Evolutionary conservation across 2,329 filamentous ascomycete species (phyloP).

Genomic region (Paecilomyces dactylethromorphus): DNA sequence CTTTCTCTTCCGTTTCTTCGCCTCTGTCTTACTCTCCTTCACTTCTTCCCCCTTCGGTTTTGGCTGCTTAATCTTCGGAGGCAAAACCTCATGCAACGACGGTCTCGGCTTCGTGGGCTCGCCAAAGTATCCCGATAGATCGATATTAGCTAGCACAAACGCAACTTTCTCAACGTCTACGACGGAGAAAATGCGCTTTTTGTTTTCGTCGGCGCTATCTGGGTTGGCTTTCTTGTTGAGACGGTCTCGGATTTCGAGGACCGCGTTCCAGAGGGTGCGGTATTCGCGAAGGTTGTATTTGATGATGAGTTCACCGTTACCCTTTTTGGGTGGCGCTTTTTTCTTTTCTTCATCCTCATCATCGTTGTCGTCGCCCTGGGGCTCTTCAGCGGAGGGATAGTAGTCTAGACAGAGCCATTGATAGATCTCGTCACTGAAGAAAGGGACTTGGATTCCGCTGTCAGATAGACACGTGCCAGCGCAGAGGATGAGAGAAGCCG

Average conservation of each 20-base stretch:
- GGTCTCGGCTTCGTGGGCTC: background rate
- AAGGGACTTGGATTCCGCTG: conserved; percentile 21
- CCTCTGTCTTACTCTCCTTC: background rate
- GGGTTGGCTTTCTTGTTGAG: conserved; percentile 11
- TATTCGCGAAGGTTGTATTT: conserved; percentile 38
- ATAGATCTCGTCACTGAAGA: conserved; percentile 37
- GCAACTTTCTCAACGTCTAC: conserved; percentile 31
- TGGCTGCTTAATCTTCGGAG: background rate
- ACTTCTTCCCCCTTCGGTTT: background rate
- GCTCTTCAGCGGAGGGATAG: conserved; percentile 10
- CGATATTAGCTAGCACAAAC: conserved; percentile 30
- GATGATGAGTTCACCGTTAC: conserved; percentile 25
- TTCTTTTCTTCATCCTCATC: conserved; percentile 1
- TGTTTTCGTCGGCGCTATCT: background rate
- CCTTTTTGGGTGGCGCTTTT: conserved; percentile 5
- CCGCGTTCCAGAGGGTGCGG: conserved; percentile 22
- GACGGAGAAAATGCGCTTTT: conserved; percentile 15
- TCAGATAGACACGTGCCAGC: conserved; percentile 14
- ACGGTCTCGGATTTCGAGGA: conserved; percentile 13
- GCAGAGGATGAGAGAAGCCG: conserved; percentile 36
- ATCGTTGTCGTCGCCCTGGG: background rate
- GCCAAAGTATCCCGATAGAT: conserved; percentile 16
- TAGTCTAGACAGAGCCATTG: conserved; percentile 29
- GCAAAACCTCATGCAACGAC: background rate
- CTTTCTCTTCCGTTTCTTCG: conserved; percentile 4